Base-by-base conservation (phyloP, 2,329 filamentous ascomycete genomes). In the Exophiala calicioides region DNA sequence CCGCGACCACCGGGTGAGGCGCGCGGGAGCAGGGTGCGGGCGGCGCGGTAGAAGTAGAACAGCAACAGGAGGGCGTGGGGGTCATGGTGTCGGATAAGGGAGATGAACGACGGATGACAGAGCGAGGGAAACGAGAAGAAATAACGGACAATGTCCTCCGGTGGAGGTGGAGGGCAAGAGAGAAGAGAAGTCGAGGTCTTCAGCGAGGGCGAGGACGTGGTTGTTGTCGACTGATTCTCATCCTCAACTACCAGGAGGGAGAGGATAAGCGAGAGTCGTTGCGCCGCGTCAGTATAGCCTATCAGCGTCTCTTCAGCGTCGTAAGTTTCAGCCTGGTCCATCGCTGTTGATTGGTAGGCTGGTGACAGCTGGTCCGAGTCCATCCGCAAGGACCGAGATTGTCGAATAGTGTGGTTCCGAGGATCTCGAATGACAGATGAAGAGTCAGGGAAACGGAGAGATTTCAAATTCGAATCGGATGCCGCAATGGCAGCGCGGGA, bases 11-110 rank as follows among this genome's bases (percentile, higher is more conserved):
- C n/a, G n/a, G n/a, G n/a, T n/a, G n/a, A n/a, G 12, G 16, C 15
- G 10, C 8, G 20, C 24, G 24, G 30, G 18, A 42, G 20, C 15
- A 42, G 35, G 18, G 38, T 37, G 46, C n/a, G 29, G 31, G 27
- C 39, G 15, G 24, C 29, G 4, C 39, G 39, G 19, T 42, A 42
- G 30, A 42, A 42, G 10, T 21, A 15, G 3, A 5, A 39, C n/a
- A 39, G 24, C 10, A 39, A 4, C 19, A 39, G 36, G 5, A 39
- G 36, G 4, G 36, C 36, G 9, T 29, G 20, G 4, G 36, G 36
- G 26, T 39, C 18, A 13, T 39, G 21, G 2, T 26, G 36, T 27
- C 15, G 13, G 26, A 39, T 13, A 13, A 39, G 36, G 9, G 18
- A 23, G 21, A 39, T 29, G 36, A 39, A 24, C 5, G 19, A 24